Evolutionary conservation across 176 grass and related monocot species (phyloP).

Genomic region (Lolium perenne): DNA sequence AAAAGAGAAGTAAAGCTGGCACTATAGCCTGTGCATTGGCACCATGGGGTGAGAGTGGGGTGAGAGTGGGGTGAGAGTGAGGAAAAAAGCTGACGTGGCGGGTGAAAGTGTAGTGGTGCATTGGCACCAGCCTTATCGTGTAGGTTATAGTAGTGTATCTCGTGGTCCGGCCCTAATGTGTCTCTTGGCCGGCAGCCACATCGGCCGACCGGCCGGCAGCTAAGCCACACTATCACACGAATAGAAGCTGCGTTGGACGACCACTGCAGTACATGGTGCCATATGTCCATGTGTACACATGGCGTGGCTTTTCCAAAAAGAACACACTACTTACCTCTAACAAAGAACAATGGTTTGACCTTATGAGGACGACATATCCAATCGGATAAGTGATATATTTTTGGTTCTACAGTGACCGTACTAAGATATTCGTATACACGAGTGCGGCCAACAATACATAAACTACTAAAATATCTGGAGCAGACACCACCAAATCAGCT

Average conservation of each 20-base stretch:
- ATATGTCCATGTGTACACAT: neutral
- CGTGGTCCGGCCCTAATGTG: too few relatives aligned
- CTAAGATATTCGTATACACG: slow-evolving; percentile 24
- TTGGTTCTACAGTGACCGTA: neutral
- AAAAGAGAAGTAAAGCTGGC: too few relatives aligned
- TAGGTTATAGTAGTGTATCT: too few relatives aligned
- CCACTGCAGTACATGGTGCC: neutral
- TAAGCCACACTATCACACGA: neutral
- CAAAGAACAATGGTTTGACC: neutral
- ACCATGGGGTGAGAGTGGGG: too few relatives aligned
- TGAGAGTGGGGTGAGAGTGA: too few relatives aligned
- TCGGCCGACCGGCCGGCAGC: neutral
- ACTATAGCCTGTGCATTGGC: too few relatives aligned
- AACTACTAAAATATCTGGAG: slow-evolving; percentile 28
- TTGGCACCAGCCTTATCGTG: too few relatives aligned
- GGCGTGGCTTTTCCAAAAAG: neutral
- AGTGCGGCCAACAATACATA: slow-evolving; percentile 18
- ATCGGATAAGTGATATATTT: slow-evolving; percentile 12
- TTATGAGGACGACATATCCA: neutral
- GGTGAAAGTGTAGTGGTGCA: too few relatives aligned
- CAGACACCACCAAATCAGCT: slow-evolving; percentile 20
- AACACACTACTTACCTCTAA: neutral
- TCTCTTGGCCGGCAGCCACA: too few relatives aligned
- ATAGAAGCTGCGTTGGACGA: neutral
- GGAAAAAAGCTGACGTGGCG: too few relatives aligned